phyloP scores from a whole-genome alignment of 1,284 basidiomycete genomes.

The Leccinum subrobustum region DNA sequence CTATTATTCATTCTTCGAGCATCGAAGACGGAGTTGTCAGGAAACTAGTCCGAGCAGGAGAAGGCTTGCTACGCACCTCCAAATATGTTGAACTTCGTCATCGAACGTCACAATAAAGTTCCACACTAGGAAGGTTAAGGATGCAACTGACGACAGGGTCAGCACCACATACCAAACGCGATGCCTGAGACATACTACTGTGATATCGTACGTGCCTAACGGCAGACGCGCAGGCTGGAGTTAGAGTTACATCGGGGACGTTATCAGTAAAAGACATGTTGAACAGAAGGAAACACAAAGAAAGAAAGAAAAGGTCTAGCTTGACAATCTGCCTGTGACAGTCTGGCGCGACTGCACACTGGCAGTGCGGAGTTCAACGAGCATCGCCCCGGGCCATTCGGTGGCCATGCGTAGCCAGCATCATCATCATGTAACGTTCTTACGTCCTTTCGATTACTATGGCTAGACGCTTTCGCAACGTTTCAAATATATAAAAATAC shows the following conservation, averaged over 20 bases:
- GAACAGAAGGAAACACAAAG: background rate
- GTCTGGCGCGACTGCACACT: background rate
- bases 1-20: conserved; percentile 20
- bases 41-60: background rate
- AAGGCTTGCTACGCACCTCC: conserved; percentile 16
- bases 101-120: conserved; percentile 13
- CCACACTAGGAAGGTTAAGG: conserved; percentile 20
- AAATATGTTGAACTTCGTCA: conserved; percentile 22
- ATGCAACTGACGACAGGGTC: conserved; percentile 11
- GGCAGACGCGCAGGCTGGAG: conserved; percentile 11
- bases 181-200: conserved; percentile 20
- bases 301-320: background rate
- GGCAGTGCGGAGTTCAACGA: background rate
- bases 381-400: background rate
- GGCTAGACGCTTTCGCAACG: background rate
- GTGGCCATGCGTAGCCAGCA: background rate
- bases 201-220: conserved; percentile 16
- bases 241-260: background rate
- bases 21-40: background rate
- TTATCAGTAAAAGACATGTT: background rate
- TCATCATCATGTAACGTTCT: background rate
- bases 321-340: background rate
- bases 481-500: background rate
- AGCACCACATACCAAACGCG: conserved; percentile 17
- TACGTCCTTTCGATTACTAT: background rate